Percentiles rank a stretch among this genome's conserved stretches.
These are phyloP conservation scores for Saccharomycopsis schoenii DNA, from an alignment of 805 yeast genomes.

Conservation along the genomic window DNA sequence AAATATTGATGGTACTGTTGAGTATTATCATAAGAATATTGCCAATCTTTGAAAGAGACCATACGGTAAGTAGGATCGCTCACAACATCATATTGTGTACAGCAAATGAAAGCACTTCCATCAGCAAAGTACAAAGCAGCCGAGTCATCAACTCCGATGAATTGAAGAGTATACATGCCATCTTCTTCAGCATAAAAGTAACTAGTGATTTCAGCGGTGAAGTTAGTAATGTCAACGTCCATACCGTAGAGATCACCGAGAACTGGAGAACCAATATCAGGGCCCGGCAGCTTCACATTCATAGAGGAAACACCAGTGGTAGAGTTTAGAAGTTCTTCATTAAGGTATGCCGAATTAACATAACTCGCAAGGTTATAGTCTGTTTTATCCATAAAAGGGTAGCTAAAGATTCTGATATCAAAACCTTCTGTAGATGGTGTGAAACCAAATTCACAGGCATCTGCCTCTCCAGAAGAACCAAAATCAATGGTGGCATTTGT, in stretches of 20 bases:
- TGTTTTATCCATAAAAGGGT: neutral
- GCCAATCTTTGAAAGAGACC: neutral
- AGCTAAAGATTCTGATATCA: neutral
- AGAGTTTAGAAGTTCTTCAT: neutral
- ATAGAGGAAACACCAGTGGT: neutral
- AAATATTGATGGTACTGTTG: slow-evolving; percentile 12
- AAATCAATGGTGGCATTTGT: neutral
- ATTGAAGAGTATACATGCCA: slow-evolving; percentile 15
- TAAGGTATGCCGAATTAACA: neutral
- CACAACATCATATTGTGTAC: slow-evolving; percentile 16
- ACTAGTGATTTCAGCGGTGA: slow-evolving; percentile 24
- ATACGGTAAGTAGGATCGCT: neutral
- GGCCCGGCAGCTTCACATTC: neutral
- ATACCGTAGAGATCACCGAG: neutral
- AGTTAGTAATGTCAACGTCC: slow-evolving; percentile 19
- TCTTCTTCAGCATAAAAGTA: slow-evolving; percentile 21
- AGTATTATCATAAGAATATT: neutral
- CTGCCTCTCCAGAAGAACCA: neutral
- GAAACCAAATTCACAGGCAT: neutral
- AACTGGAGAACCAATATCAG: neutral
- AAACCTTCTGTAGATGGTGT: neutral
- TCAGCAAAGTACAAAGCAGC: slow-evolving; percentile 27
- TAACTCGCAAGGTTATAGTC: neutral
- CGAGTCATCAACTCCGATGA: slow-evolving; percentile 25
- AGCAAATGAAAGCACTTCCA: slow-evolving; percentile 28